phyloP scores from a whole-genome alignment of 2,329 filamentous ascomycete species.

The Colletotrichum sp. region DNA sequence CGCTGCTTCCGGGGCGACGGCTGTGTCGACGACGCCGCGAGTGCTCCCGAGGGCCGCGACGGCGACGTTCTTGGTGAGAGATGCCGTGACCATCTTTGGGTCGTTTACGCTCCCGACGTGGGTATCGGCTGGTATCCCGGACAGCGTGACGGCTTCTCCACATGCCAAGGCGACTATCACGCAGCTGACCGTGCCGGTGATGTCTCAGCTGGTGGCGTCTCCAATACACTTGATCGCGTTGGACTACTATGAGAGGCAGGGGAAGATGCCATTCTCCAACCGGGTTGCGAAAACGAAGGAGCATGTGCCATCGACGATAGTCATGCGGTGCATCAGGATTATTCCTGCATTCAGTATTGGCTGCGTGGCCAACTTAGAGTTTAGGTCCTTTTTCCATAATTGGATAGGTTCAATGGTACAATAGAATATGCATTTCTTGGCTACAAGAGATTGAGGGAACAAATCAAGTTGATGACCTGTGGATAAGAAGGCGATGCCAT shows the following conservation, averaged over 20 bases:
- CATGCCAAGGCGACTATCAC: constrained; percentile 30
- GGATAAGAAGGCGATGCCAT: not conserved
- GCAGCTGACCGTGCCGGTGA: constrained; percentile 31
- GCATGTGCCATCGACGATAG: constrained; percentile 29
- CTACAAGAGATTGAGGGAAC: fast-evolving
- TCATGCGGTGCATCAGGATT: constrained; percentile 30
- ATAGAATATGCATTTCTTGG: not conserved
- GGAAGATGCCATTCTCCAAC: constrained; percentile 22
- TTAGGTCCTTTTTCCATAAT: not conserved
- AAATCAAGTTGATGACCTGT: not conserved
- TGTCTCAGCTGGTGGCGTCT: constrained; percentile 34
- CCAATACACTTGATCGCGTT: constrained; percentile 31
- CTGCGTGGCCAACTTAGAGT: constrained; percentile 28
- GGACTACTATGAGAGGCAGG: constrained; percentile 23
- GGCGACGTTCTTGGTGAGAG: constrained; percentile 30
- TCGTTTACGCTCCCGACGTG: constrained; percentile 33
- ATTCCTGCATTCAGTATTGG: constrained; percentile 36
- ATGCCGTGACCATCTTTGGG: constrained; percentile 35
- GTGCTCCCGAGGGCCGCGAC: constrained; percentile 27
- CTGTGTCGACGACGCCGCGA: constrained; percentile 1
- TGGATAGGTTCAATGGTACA: not conserved
- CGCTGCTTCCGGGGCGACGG: not conserved
- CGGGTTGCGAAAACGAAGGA: constrained; percentile 25
- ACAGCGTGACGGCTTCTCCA: constrained; percentile 24
- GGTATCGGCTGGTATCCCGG: constrained; percentile 29